phyloP scores from a whole-genome alignment of 805 yeast genomes.

The Blastobotrys attinorum region DNA sequence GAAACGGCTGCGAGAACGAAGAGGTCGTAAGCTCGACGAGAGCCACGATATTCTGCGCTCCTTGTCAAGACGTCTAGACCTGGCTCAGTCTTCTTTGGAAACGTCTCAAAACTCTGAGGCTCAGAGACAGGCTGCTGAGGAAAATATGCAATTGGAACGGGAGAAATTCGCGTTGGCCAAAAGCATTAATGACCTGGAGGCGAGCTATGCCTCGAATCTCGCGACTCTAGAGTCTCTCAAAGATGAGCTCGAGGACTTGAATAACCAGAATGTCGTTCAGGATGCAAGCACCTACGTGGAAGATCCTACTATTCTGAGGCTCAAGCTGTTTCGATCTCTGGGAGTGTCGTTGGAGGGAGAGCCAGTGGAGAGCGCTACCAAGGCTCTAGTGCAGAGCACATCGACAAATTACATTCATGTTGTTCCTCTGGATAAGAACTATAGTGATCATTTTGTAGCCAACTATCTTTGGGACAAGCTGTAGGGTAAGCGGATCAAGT shows the following conservation, averaged over 20 bases:
- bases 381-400: constrained; percentile 18
- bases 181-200: constrained; percentile 23
- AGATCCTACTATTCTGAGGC: constrained; percentile 15
- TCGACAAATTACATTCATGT: constrained; percentile 15
- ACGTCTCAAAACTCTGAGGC: constrained; percentile 10
- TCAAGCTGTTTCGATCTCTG: constrained; percentile 19
- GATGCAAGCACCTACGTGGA: constrained; percentile 11
- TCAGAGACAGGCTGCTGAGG: constrained; percentile 11
- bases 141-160: constrained; percentile 17
- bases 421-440: constrained; percentile 33
- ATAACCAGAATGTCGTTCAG: constrained; percentile 12
- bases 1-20: constrained; percentile 9
- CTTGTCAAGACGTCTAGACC: constrained; percentile 19
- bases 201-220: constrained; percentile 13
- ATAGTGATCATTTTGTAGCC: constrained; percentile 61
- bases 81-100: constrained; percentile 14
- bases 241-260: constrained; percentile 16
- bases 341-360: constrained; percentile 19
- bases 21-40: constrained; percentile 12
- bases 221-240: constrained; percentile 15
- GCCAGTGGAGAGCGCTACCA: constrained; percentile 11
- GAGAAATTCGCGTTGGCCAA: constrained; percentile 24
- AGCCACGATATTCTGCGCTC: constrained; percentile 12
- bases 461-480: constrained; percentile 67
- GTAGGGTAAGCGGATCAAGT: constrained; percentile 2